Base-by-base conservation (phyloP, 768 basidiomycete genomes). In the Agrocybe pediades region DNA sequence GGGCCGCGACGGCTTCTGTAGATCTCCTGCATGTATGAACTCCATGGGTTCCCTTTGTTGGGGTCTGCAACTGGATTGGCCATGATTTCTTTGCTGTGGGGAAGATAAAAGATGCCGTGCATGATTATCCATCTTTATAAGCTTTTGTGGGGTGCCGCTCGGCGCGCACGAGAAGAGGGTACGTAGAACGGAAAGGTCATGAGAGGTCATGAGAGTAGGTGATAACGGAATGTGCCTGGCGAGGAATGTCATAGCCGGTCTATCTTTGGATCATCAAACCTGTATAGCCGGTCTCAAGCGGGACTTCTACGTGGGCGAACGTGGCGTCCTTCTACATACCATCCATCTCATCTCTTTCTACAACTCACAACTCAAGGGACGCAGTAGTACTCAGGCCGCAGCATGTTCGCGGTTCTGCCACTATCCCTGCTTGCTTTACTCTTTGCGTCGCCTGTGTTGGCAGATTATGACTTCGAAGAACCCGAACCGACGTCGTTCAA, bases 1-100 rank as follows among this genome's bases (percentile, higher is more conserved):
- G 77, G 74, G 9, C 68, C 72, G 26, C 69, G 67, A 27, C 76
- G 67, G 29, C 70, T 67, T 7, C 44, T 25, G 57, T 83, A 83
- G 9, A 81, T 56, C 4, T 67, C 62, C 3, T 65, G 40, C 69
- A 77, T 73, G 53, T 75, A 80, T 2, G 65, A 57, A 53, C 69
- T 69, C 81, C 80, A 82, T 60, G 62, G 59, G 36, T 65, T 62
- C 7, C 49, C 49, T 29, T 46, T 51, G 30, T 42, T n/a, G 17
- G 51, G 39, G 9, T 25, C 29, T 6, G 27, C 43, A 3, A 54
- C 16, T 39, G 47, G 17, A 25, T 48, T 17, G 20, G 51, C 15
- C 56, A 57, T 57, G 49, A 2, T 46, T 23, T 41, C 13, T 19
- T 30, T 24, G n/a, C 5, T 15, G 3, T 4, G n/a, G 13, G 5